phyloP scores from a whole-genome alignment of 306 rosid genomes.

The Acacia melanoxylon region DNA sequence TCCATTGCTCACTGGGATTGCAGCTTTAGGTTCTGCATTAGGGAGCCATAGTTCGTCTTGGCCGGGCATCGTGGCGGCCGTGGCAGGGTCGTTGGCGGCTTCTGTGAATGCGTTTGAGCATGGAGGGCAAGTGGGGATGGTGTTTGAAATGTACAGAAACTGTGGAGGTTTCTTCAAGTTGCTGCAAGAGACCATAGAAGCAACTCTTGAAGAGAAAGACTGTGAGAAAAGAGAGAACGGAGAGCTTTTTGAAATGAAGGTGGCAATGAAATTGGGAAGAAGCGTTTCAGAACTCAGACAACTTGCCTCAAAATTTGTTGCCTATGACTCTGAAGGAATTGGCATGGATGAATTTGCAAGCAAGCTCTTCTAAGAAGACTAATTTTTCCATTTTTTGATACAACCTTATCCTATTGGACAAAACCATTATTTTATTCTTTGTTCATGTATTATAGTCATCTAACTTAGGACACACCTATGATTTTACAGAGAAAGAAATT shows the following conservation, averaged over 20 bases:
- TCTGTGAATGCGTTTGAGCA: not conserved
- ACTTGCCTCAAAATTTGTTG: constrained; percentile 41
- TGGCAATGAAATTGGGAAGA: constrained; percentile 62
- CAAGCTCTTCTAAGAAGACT: constrained; percentile 31
- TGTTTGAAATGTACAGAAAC: constrained; percentile 9
- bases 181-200: not conserved
- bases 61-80: not conserved
- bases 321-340: constrained; percentile 32
- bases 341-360: constrained; percentile 47
- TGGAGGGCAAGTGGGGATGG: constrained; percentile 5
- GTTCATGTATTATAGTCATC: not conserved
- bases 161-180: constrained; percentile 1
- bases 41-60: constrained; percentile 31
- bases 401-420: not conserved
- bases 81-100: not conserved
- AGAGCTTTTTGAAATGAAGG: constrained; percentile 37
- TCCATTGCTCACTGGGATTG: constrained; percentile 52
- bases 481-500: not conserved
- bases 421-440: not conserved
- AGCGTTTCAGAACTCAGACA: constrained; percentile 48
- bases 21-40: constrained; percentile 42
- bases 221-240: not conserved
- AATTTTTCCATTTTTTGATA: not conserved
- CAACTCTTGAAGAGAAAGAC: not conserved
- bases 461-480: not conserved